These are phyloP conservation scores for Nitzschia inconspicua DNA, from an alignment of 108 stramenopile genomes.

Conservation along the genomic window DNA sequence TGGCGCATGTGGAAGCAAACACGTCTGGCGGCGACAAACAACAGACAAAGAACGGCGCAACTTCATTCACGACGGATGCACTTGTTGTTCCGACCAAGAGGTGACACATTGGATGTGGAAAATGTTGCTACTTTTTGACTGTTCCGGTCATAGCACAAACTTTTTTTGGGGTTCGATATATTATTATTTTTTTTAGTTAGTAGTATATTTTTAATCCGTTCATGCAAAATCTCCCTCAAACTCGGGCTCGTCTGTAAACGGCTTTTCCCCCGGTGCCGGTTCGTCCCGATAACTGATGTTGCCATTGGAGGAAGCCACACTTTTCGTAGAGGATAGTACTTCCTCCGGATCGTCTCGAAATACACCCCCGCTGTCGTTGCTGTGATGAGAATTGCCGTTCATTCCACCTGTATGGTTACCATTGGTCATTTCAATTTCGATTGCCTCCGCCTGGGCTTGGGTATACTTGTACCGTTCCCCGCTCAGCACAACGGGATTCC, in stretches of 20 bases:
- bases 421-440: neutral
- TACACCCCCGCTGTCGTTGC: no score
- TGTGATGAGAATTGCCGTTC: neutral
- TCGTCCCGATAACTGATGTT: neutral
- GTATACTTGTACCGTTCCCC: no score
- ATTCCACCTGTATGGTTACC: neutral
- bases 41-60: neutral
- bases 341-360: constrained; percentile 15
- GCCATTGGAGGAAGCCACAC: neutral
- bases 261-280: neutral
- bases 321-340: neutral
- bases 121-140: no score
- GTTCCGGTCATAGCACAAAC: no score
- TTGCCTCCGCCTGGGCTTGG: no score
- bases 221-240: constrained; percentile 17
- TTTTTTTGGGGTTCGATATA: neutral
- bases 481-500: no score
- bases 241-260: constrained; percentile 12
- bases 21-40: neutral
- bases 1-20: constrained; percentile 42
- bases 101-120: no score
- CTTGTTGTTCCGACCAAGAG: no score
- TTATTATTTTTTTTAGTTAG: neutral
- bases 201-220: neutral
- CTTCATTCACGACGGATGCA: no score